Conservation (phyloP, 805 yeast genomes). For the Zygosaccharomyces gambellarensis region DNA sequence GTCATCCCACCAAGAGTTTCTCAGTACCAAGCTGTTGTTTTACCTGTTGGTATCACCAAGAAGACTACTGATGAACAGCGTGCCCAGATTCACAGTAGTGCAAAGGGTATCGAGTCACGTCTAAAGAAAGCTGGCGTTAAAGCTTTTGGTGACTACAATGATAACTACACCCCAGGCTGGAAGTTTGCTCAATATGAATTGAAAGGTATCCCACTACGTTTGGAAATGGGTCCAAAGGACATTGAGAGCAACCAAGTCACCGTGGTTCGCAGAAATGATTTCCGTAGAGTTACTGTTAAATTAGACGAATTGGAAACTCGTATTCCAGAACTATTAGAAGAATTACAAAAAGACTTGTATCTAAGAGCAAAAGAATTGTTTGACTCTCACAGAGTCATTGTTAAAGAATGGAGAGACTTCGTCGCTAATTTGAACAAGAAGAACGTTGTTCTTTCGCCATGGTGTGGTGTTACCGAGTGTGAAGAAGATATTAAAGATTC, state of each 20-base stretch:
- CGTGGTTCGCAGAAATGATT: conserved; percentile 90
- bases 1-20: conserved; percentile 98
- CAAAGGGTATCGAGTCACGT: conserved; percentile 60
- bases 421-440: conserved; percentile 88
- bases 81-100: conserved; percentile 61
- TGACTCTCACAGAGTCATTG: conserved; percentile 77
- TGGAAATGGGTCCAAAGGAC: conserved; percentile 97
- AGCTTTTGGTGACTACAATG: conserved; percentile 82
- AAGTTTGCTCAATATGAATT: conserved; percentile 96
- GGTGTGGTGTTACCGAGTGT: conserved; percentile 94
- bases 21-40: conserved; percentile 82
- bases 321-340: conserved; percentile 73
- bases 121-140: conserved; percentile 63
- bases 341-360: conserved; percentile 72
- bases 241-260: conserved; percentile 70
- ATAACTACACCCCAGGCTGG: conserved; percentile 97
- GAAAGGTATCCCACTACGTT: conserved; percentile 89
- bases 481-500: conserved; percentile 96
- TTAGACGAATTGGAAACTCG: conserved; percentile 59
- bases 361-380: conserved; percentile 74
- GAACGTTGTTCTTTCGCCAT: conserved; percentile 88
- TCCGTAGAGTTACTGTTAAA: conserved; percentile 64
- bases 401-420: conserved; percentile 84
- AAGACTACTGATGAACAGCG: conserved; percentile 77
- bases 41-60: conserved; percentile 92